Base-by-base conservation (phyloP, 441 rosid species). In the Erodium trifolium region DNA sequence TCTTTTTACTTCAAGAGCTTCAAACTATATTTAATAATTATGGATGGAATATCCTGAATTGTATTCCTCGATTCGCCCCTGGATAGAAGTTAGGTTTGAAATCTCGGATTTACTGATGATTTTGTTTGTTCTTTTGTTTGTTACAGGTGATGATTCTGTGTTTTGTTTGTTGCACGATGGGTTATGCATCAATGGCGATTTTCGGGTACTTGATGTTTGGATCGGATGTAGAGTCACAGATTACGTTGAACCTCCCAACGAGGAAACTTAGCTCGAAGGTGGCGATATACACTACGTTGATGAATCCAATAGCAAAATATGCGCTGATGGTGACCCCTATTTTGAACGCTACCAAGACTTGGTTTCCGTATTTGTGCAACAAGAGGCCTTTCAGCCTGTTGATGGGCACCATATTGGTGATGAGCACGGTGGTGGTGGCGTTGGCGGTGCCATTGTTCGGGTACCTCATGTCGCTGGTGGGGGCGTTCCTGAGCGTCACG, bases 121-220 rank as follows among this genome's bases (percentile, higher is more conserved):
- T 31, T 34, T 3, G 5, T 13, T 12, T 29, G 6, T 10, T 11
- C 6, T 9, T 19, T 27, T 23, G 7, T 23, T 11, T 10, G 7
- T 39, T 73, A 69, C 80, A 93, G 97, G 97, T 91, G 2, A 78
- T 93, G 77, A 41, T 88, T 47, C 66, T 87, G 65, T 93, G 98
- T 80, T 91, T 91, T 70, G 68, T 82, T 57, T 12, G 85, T 57
- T 81, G 88, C 76, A 89, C 97, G 1, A 41, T 89, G 51, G 72
- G 82, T 63, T 91, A 93, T 37, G 96, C 97, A 70, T 85, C 92
- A 31, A 89, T 93, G 85, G 97, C 97, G 0, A 70, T 87, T 43
- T 75, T 87, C 9, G 98, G 98, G 8, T 93, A 89, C 85, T 71
- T 85, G 16, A 91, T 93, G 98, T 93, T 82, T 49, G 97, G 98